Evolutionary conservation across 176 grass and related monocot species (phyloP), one percentile per base, ranked within the genome.

Genomic region (Secale cereale): DNA sequence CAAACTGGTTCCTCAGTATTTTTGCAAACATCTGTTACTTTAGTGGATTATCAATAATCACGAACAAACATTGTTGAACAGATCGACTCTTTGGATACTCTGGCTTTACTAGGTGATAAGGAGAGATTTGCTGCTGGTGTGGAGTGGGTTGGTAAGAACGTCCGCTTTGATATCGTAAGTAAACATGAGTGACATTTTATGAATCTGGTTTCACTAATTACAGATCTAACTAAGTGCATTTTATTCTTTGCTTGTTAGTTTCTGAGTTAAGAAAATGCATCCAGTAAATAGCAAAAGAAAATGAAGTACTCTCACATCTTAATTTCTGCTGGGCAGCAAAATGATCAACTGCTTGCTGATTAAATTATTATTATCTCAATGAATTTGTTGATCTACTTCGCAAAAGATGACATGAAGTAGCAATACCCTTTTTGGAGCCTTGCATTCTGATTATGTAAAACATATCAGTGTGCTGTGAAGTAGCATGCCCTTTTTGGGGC

Each of bases 91-190:
- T 90, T 98, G 91, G 96, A 98, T 90, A 95, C 93, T 37, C 79
- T 98, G 81, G 96, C 89, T 62, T 92, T 98, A 79, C 76, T 98
- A 63, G 93, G 96, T 40, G 96, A 98, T 87, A 86, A 79, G 22
- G 81, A 98, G 78, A 91, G 78, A 86, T 98, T 98, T 87, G 65
- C 74, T 86, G 85, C 82, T 75, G 91, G 91, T 52, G 87, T 98
- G 86, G 93, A 98, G 70, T 98, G 96, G 96, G 67, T 98, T 86
- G 82, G 91, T 78, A 93, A 82, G 86, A 98, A 98, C 88, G 93
- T 98, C 82, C 85, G 79, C 65, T 95, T 98, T 83, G 86, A 95
- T 80, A 98, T 98, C 87, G 96, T 95, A 91, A 97, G 94, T 97
- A 80, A 86, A 57, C 88, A 65, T 64, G 19, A 78, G 63, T 23